Base-by-base conservation (phyloP, 2,329 filamentous ascomycete genomes). In the Chrysosporium queenslandicum region DNA sequence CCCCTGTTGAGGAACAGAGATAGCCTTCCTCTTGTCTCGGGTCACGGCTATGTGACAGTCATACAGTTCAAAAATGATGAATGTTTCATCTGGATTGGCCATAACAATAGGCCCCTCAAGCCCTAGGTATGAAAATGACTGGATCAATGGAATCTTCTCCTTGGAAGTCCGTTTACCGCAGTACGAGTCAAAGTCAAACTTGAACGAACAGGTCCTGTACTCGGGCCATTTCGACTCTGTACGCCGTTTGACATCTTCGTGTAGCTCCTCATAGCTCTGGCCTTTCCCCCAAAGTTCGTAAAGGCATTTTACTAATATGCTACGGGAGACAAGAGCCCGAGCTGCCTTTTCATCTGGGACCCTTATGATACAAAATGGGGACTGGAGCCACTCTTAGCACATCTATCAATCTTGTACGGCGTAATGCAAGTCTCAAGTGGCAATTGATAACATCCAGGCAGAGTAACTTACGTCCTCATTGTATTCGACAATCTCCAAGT, bases 221-320 rank as follows among this genome's bases (percentile, higher is more conserved):
- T 71, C 60, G 0, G 73, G 60, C 89, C 89, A 95, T 54, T 81
- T 72, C 50, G 80, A 71, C 2, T 76, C 61, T 0, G 86, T 85
- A 36, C 73, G 72, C 6, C 64, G 63, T 56, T 74, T 77, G 53
- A 94, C 75, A 51, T 81, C 77, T 42, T 72, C 69, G 63, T 94
- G 87, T 1, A 96, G 75, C 41, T 77, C 73, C 2, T 80, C 71
- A 61, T 94, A 83, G 42, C 76, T 81, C 9, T 71, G 62, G 12
- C 85, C 90, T 32, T 74, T 72, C 16, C 86, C 91, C 91, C 92
- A 97, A 57, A 96, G 79, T 65, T 94, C 88, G 71, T 92, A 87
- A 58, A 97, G 86, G 42, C 80, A 82, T 69, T 89, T 86, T 21
- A 82, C 81, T 46, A 97, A 77, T 59, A 97, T 86, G 43, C 87